Base-by-base conservation (phyloP, 2,329 filamentous ascomycete species). In the Diaporthe sp. region DNA sequence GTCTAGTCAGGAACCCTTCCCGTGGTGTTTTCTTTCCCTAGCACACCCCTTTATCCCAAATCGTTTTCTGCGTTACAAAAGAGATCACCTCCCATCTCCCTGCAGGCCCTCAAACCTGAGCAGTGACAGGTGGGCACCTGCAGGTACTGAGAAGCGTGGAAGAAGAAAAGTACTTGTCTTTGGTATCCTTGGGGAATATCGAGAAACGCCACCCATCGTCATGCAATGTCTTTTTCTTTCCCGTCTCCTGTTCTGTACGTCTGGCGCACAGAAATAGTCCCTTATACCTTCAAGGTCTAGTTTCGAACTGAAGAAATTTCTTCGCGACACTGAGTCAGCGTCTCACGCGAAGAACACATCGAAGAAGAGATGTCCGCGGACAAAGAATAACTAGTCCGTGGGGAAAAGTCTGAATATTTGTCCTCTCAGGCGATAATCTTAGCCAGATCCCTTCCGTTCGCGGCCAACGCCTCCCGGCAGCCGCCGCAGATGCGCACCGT, bases 401-500 rank as follows among this genome's bases (percentile, higher is more conserved):
- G 58, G 9, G 3, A 37, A 34, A 8, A n/a, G 28, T 19, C 25
- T 9, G 17, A 53, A n/a, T 13, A 6, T 4, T 15, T 51, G 17
- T n/a, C 37, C 68, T 34, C 31, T 61, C 60, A 72, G 39, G 51
- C 81, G 75, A 89, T 78, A 12, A 89, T 80, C 51, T 78, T 80
- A n/a, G 79, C 77, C 42, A 91, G 81, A 76, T 90, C 85, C 34
- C 85, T 83, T 53, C 84, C 82, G 62, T 85, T 83, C 34, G 79
- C 80, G 37, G 84, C 82, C 73, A 91, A 80, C 31, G 83, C 80
- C 17, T 83, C 85, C 53, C 84, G 80, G 78, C 90, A 92, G 2
- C 82, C 77, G 44, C 84, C 83, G 81, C 90, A 92, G 75, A 91
- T 85, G 71, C 89, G 86, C 65, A 91, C 78, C 75, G 86, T 84